phyloP scores from a whole-genome alignment of 345 rosid species.

The Trapa bicornis region DNA sequence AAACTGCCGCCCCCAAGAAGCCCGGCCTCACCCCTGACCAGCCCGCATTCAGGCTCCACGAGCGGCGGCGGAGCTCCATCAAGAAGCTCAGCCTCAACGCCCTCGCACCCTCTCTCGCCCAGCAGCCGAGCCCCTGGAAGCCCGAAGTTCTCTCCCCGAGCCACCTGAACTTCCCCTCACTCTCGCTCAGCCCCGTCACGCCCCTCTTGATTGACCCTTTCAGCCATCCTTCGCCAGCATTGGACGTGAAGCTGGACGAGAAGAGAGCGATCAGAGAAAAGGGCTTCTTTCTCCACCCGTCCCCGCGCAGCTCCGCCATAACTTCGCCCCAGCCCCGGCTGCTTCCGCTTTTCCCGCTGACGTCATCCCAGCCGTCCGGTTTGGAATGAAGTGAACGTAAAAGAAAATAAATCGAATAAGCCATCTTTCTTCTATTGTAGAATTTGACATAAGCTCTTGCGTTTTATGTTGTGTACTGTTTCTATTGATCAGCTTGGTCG shows the following conservation, averaged over 20 bases:
- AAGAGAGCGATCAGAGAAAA: slow-evolving; percentile 6
- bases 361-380: slow-evolving; percentile 16
- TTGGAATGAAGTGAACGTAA: background rate
- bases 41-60: slow-evolving; percentile 1
- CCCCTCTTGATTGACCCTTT: slow-evolving; percentile 22
- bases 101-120: slow-evolving; percentile 6
- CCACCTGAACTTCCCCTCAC: slow-evolving; percentile 27
- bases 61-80: slow-evolving; percentile 16
- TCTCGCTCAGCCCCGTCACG: slow-evolving; percentile 28
- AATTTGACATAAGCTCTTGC: too few species aligned
- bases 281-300: slow-evolving; percentile 30
- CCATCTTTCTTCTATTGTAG: background rate
- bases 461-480: too few species aligned
- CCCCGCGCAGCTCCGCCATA: slow-evolving; percentile 23
- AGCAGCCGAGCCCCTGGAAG: slow-evolving; percentile 8
- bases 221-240: slow-evolving; percentile 12
- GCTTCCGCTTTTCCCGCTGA: slow-evolving; percentile 26
- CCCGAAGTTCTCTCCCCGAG: slow-evolving; percentile 27
- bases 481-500: too few species aligned
- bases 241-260: background rate
- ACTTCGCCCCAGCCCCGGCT: slow-evolving; percentile 19
- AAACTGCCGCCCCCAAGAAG: slow-evolving; percentile 9
- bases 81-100: slow-evolving; percentile 28
- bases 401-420: background rate
- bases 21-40: background rate